phyloP scores from a whole-genome alignment of 306 rosid species.

The Fragaria iinumae region DNA sequence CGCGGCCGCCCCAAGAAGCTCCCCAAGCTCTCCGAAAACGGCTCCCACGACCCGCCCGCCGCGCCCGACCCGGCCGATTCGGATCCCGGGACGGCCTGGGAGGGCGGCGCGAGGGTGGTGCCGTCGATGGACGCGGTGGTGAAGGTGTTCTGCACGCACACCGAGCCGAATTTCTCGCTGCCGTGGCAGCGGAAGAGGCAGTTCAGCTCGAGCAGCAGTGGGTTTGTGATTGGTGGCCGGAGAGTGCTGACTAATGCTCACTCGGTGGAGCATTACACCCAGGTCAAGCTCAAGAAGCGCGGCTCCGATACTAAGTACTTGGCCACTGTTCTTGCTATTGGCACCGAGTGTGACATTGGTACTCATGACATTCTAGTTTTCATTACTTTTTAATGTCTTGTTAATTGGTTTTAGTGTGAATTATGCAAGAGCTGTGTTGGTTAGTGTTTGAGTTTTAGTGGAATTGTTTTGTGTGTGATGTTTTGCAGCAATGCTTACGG shows the following conservation, averaged over 20 bases:
- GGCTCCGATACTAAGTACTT: constrained; percentile 93
- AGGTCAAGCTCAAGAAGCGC: constrained; percentile 93
- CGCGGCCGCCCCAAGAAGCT: constrained; percentile 35
- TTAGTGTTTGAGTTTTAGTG: background rate
- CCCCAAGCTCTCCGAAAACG: constrained; percentile 40
- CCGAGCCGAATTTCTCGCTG: constrained; percentile 92
- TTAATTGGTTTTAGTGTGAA: too few relatives aligned
- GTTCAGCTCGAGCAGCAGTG: constrained; percentile 89
- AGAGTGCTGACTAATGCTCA: constrained; percentile 95
- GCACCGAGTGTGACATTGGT: constrained; percentile 93
- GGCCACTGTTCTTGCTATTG: constrained; percentile 95
- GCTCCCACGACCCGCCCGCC: constrained; percentile 24
- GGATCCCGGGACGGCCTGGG: constrained; percentile 42
- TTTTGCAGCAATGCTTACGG: constrained; percentile 85
- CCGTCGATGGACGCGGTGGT: constrained; percentile 95
- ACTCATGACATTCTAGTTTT: background rate
- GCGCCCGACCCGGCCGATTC: constrained; percentile 24
- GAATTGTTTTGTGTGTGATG: constrained; percentile 26
- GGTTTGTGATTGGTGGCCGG: constrained; percentile 74
- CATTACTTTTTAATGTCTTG: background rate
- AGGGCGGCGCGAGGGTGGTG: constrained; percentile 39
- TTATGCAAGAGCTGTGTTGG: background rate
- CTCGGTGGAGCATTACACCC: constrained; percentile 89
- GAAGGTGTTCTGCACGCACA: constrained; percentile 87
- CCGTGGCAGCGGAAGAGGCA: constrained; percentile 98